Conservation (phyloP, 1,284 basidiomycete species). For the Tilletia setariae region DNA sequence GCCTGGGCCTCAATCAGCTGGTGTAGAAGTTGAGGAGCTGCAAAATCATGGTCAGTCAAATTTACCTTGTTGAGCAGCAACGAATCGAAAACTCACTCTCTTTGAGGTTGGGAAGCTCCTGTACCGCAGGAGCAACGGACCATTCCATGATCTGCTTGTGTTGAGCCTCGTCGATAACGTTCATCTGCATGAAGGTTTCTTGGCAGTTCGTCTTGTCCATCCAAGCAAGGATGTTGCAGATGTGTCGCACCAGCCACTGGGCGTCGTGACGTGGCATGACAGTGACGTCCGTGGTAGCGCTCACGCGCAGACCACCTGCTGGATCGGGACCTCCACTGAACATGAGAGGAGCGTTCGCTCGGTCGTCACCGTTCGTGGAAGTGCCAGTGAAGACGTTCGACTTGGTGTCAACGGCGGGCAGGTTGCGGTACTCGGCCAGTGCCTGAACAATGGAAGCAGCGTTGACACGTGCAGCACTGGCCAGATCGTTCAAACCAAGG, state of each 20-base stretch:
- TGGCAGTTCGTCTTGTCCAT: neutral
- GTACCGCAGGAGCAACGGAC: neutral
- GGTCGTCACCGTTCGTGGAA: slow-evolving; percentile 38
- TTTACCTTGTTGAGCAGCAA: too few species aligned
- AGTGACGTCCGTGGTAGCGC: neutral
- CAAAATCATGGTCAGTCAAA: neutral
- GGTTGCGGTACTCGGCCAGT: neutral
- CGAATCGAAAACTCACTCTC: neutral
- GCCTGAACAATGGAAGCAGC: neutral
- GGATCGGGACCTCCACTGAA: neutral
- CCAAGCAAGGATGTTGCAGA: neutral
- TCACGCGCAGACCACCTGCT: neutral
- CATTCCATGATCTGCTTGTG: neutral
- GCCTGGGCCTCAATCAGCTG: neutral
- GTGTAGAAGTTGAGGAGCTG: neutral
- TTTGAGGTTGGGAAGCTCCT: neutral
- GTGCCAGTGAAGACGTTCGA: too few species aligned
- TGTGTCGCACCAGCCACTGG: neutral
- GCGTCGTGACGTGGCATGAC: neutral
- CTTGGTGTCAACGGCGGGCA: too few species aligned
- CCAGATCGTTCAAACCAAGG: neutral
- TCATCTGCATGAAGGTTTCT: neutral
- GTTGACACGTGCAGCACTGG: neutral
- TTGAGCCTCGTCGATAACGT: too few species aligned
- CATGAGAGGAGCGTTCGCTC: slow-evolving; percentile 37